Evolutionary conservation across 2,329 filamentous ascomycete species (phyloP), one percentile per base, ranked within the genome.

Genomic region (Claviceps arundinis): DNA sequence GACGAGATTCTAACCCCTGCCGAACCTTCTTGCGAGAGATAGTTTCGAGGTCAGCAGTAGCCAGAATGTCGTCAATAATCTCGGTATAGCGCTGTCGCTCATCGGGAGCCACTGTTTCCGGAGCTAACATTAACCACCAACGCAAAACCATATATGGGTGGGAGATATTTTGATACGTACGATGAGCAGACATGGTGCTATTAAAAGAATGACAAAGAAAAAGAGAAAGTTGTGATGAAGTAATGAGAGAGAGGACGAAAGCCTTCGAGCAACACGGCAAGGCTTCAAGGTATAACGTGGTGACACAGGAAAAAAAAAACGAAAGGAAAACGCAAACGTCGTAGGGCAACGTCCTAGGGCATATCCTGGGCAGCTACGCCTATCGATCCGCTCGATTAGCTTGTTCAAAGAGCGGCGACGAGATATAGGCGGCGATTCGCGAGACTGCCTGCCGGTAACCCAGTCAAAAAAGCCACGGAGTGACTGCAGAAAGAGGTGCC

Each of bases 11-110:
- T 44, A 83, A 67, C 2, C 74, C 75, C 57, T 76, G 72, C 50
- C 79, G 76, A 53, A 83, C 75, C 66, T 78, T 80, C 63, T 82
- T 83, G 55, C 78, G 74, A 30, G 80, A 79, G 50, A 83, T 76
- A n/a, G 80, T 82, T 58, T 76, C 72, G 42, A 83, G 73, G 57
- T 83, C 77, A 52, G 76, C 75, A 11, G 71, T 75, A 26, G 70
- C 70, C 22, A 83, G 73, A 56, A 83, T 82, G 42, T 65, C 70
- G 60, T 83, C 80, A 63, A 83, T 81, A 59, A 82, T 74, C 51
- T 69, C 66, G 50, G 75, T 81, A 64, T 80, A 82, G 57, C 71
- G 68, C 52, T 62, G 56, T 57, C 68, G 69, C 60, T 81, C 78
- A 50, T 75, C 71, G 50, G 68, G 50, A 42, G 70, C 70, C 56